phyloP scores from a whole-genome alignment of 78 protist species.

The Reticulomyxa filosa region DNA sequence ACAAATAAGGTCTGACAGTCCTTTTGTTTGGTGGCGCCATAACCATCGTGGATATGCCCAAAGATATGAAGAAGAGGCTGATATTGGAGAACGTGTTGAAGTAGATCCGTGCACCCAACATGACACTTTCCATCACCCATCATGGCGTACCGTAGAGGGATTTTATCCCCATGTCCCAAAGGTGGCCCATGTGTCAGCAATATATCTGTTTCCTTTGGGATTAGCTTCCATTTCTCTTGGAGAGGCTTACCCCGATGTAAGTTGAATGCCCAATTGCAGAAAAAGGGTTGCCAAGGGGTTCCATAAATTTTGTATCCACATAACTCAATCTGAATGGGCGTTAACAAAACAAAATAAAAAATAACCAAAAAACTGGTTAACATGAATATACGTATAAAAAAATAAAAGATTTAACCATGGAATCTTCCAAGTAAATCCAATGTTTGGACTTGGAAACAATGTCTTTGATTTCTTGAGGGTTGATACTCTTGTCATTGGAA shows the following conservation, averaged over 20 bases:
- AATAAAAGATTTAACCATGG: no score
- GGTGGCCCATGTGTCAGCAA: constrained; percentile 47
- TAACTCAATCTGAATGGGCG: no score
- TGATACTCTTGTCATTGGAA: no score
- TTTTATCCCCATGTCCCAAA: constrained; percentile 27
- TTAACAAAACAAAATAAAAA: no score
- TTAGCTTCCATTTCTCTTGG: constrained; percentile 12
- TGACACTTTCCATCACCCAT: no score
- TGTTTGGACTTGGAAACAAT: no score
- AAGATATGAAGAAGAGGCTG: constrained; percentile 17
- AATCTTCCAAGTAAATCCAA: no score
- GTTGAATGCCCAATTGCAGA: constrained; percentile 33
- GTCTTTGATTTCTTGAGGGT: no score
- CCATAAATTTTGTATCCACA: constrained; percentile 39
- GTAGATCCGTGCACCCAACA: constrained; percentile 36
- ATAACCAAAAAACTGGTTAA: no score
- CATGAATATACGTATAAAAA: no score
- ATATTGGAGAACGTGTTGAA: background rate
- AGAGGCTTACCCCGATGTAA: constrained; percentile 6
- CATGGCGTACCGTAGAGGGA: no score
- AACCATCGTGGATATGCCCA: constrained; percentile 34
- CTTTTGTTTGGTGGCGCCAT: constrained; percentile 27
- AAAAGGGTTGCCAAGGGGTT: constrained; percentile 31
- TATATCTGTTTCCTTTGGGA: constrained; percentile 28
- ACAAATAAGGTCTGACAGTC: constrained; percentile 26